These are phyloP conservation scores for Flaveria linearis DNA, from an alignment of 129 eudicot genomes.

Conservation along the genomic window DNA sequence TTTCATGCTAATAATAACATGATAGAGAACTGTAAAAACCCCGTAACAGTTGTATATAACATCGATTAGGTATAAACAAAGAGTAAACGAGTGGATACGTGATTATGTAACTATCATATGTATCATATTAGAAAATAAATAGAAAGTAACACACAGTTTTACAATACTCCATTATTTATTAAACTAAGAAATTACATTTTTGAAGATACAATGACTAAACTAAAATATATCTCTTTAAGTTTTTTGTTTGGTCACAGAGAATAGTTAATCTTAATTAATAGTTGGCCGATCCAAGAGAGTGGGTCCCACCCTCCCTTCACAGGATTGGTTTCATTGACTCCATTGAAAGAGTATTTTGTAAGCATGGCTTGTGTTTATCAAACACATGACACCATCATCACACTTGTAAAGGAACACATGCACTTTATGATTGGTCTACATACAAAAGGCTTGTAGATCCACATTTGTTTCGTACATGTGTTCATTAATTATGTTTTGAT, in stretches of 20 bases:
- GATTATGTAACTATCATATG: no score
- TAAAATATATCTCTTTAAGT: no score
- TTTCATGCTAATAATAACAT: no score
- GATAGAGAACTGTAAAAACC: no score
- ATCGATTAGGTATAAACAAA: no score
- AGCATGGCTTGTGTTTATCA: conserved; percentile 49
- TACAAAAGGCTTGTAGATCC: background rate
- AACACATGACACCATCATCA: conserved; percentile 50
- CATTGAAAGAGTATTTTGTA: conserved; percentile 36
- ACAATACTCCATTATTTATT: no score
- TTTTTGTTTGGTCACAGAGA: background rate
- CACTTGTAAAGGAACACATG: conserved; percentile 26
- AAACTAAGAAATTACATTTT: no score
- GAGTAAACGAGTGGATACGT: no score
- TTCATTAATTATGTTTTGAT: background rate
- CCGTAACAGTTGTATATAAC: no score
- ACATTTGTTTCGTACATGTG: background rate
- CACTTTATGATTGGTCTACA: conserved; percentile 12
- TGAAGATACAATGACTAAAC: no score
- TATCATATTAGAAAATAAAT: no score
- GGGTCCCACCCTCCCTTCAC: conserved; percentile 26
- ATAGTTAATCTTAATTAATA: conserved; percentile 14
- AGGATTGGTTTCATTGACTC: background rate
- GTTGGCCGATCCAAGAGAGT: conserved; percentile 32
- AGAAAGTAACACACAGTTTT: no score